Conservation (phyloP, 306 rosid species). For the Medicago lupulina region DNA sequence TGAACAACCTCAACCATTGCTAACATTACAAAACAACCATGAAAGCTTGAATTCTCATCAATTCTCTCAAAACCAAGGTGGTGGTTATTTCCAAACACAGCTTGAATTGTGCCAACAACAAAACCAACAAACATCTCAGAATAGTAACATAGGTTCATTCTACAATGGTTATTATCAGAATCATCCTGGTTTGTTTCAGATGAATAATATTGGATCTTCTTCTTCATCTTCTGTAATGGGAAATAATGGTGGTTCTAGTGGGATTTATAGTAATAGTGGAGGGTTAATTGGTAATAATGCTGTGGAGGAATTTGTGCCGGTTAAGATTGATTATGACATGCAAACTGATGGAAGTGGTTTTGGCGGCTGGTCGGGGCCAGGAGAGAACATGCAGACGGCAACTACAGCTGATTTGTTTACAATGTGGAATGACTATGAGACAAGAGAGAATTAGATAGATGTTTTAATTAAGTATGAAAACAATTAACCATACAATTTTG, state of each 20-base stretch:
- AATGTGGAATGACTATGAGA: constrained; percentile 77
- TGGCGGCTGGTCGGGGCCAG: constrained; percentile 68
- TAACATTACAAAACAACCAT: constrained; percentile 81
- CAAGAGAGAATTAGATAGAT: background rate
- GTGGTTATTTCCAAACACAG: constrained; percentile 61
- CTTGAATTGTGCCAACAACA: constrained; percentile 70
- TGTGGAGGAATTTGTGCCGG: constrained; percentile 65
- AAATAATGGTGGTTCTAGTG: constrained; percentile 47
- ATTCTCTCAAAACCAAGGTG: constrained; percentile 44
- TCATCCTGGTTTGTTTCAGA: constrained; percentile 79
- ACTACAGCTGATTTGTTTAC: constrained; percentile 62
- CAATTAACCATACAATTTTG: constrained; percentile 37
- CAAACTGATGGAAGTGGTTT: constrained; percentile 56
- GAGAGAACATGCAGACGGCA: constrained; percentile 62
- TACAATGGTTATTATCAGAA: constrained; percentile 65
- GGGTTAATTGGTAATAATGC: constrained; percentile 51
- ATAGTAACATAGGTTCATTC: background rate
- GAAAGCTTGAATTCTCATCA: constrained; percentile 37
- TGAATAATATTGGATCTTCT: constrained; percentile 63
- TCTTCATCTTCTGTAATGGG: constrained; percentile 61
- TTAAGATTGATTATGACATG: constrained; percentile 88
- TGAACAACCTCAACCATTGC: constrained; percentile 61
- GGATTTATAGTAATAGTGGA: constrained; percentile 37
- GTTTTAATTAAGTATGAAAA: background rate
- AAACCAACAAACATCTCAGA: background rate